These are phyloP conservation scores for Solanum verrucosum DNA, from an alignment of 257 asterid genomes.

Conservation along the genomic window DNA sequence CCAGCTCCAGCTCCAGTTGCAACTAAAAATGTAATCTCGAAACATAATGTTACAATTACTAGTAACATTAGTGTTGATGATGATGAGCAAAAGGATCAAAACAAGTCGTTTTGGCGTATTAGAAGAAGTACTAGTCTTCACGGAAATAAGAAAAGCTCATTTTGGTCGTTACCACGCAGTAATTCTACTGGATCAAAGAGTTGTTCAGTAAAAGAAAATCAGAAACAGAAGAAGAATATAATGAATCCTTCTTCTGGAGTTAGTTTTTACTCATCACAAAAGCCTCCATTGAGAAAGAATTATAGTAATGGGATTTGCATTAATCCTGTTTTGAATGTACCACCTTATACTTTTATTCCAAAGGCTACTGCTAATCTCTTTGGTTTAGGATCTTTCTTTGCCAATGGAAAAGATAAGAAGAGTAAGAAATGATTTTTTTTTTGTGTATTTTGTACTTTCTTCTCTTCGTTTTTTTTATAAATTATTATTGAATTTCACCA, in stretches of 20 bases:
- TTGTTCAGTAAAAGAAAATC: slow-evolving; percentile 3
- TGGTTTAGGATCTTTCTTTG: slow-evolving; percentile 33
- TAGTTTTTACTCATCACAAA: slow-evolving; percentile 10
- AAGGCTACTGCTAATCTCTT: slow-evolving; percentile 32
- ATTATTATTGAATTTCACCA: not conserved
- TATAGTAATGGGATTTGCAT: slow-evolving; percentile 24
- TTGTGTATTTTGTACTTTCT: not conserved
- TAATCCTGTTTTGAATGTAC: slow-evolving; percentile 26
- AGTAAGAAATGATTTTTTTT: slow-evolving; percentile 14
- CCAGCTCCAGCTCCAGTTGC: slow-evolving; percentile 4
- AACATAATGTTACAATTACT: slow-evolving; percentile 2
- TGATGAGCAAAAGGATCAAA: not conserved
- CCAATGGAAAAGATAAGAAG: slow-evolving; percentile 27
- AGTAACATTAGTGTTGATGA: not conserved
- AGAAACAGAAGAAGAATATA: slow-evolving; percentile 5
- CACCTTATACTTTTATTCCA: slow-evolving; percentile 20
- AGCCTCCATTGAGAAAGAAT: slow-evolving; percentile 31
- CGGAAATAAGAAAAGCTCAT: slow-evolving; percentile 22
- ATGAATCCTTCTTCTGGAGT: not conserved
- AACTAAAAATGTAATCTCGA: not conserved
- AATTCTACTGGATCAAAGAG: slow-evolving; percentile 34
- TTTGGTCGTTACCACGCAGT: slow-evolving; percentile 40
- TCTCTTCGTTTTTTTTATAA: not conserved
- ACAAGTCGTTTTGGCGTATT: slow-evolving; percentile 22
- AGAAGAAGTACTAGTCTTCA: slow-evolving; percentile 35